These are phyloP conservation scores for Podospora anserina DNA, from an alignment of 495 filamentous ascomycete genomes.

Conservation along the genomic window DNA sequence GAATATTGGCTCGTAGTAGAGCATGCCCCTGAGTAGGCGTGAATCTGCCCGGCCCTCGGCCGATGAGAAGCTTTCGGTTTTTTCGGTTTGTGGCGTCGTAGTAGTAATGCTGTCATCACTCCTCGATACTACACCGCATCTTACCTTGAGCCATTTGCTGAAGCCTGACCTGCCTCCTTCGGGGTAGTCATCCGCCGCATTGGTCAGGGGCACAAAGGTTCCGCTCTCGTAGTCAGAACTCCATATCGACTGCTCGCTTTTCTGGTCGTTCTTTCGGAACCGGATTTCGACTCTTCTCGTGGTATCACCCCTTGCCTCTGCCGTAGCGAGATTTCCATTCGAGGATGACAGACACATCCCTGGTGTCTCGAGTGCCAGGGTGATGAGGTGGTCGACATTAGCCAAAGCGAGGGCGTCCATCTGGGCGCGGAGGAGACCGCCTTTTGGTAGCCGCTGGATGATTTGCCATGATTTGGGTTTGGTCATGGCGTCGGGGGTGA, in stretches of 20 bases:
- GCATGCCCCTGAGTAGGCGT: conserved; percentile 61
- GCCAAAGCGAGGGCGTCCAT: conserved; percentile 81
- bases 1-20: conserved; percentile 91
- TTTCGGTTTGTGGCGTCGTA: background rate
- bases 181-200: conserved; percentile 71
- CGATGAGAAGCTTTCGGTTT: background rate
- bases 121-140: conserved; percentile 59
- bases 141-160: conserved; percentile 68
- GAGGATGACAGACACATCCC: conserved; percentile 67
- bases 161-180: conserved; percentile 67
- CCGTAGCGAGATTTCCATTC: conserved; percentile 47
- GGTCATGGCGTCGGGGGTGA: conserved; percentile 77
- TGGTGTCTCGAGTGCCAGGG: conserved; percentile 63
- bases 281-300: conserved; percentile 49
- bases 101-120: background rate
- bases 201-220: conserved; percentile 55
- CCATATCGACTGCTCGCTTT: conserved; percentile 15
- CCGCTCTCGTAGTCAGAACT: conserved; percentile 50
- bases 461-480: conserved; percentile 81
- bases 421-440: conserved; percentile 83
- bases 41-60: background rate
- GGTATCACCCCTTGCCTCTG: conserved; percentile 46
- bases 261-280: conserved; percentile 33
- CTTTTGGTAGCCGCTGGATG: conserved; percentile 83
- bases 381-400: conserved; percentile 65